phyloP scores from a whole-genome alignment of 2,329 filamentous ascomycete species.

The Lachnellula hyalina region DNA sequence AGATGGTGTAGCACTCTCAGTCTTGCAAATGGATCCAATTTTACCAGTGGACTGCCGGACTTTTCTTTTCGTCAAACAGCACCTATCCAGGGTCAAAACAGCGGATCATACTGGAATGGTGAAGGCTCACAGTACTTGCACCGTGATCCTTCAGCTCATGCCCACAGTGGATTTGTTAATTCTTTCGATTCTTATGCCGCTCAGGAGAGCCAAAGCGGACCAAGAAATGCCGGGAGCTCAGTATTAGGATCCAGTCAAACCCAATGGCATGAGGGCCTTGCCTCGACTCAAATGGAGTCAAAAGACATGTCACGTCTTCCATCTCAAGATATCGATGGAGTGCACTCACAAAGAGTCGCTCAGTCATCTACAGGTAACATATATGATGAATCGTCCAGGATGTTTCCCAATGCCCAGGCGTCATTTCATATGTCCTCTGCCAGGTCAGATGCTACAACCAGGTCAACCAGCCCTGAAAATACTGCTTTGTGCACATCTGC shows the following conservation, averaged over 20 bases:
- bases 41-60: conserved; percentile 23
- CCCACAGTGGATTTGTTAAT: conserved; percentile 28
- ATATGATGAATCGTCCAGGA: conserved; percentile 28
- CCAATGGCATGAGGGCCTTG: conserved; percentile 25
- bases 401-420: conserved; percentile 26
- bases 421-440: conserved; percentile 30
- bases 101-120: conserved; percentile 28
- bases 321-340: conserved; percentile 28
- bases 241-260: conserved; percentile 16
- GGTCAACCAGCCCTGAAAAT: conserved; percentile 28
- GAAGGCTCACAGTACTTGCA: conserved; percentile 32
- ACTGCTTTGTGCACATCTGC: conserved; percentile 26
- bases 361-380: conserved; percentile 20
- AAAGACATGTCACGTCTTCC: conserved; percentile 26
- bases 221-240: conserved; percentile 13
- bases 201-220: conserved; percentile 19
- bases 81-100: conserved; percentile 30
- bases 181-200: conserved; percentile 18
- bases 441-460: conserved; percentile 28
- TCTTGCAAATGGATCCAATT: conserved; percentile 19
- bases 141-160: conserved; percentile 22
- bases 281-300: conserved; percentile 21
- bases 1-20: conserved; percentile 28
- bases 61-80: conserved; percentile 32
- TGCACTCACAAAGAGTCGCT: conserved; percentile 25